phyloP scores from a whole-genome alignment of 805 yeast genomes.

The Monosporozyma solicola region DNA sequence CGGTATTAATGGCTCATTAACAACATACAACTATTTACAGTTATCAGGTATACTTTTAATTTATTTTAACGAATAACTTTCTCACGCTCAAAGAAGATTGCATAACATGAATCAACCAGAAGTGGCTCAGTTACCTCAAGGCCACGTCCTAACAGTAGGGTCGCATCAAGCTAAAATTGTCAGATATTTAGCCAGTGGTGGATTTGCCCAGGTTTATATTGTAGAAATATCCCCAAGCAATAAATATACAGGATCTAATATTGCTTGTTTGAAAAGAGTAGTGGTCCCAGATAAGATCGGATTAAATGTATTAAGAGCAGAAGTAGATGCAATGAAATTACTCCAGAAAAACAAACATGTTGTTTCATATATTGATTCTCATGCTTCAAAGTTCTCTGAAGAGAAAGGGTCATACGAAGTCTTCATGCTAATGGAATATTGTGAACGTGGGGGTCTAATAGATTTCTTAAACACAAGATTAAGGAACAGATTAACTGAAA shows the following conservation, averaged over 20 bases:
- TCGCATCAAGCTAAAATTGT: slow-evolving; percentile 62
- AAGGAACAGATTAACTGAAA: slow-evolving; percentile 55
- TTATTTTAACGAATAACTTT: not conserved
- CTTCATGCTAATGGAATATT: slow-evolving; percentile 69
- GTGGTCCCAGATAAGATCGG: slow-evolving; percentile 85
- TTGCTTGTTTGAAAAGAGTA: slow-evolving; percentile 86
- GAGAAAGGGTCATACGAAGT: slow-evolving; percentile 61
- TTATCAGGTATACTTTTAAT: not conserved
- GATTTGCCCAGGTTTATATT: slow-evolving; percentile 90
- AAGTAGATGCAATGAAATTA: slow-evolving; percentile 95
- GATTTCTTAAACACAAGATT: slow-evolving; percentile 73
- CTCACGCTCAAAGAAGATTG: not conserved
- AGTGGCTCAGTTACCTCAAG: slow-evolving; percentile 55
- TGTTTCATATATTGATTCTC: slow-evolving; percentile 89
- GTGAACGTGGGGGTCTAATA: slow-evolving; percentile 67
- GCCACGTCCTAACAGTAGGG: slow-evolving; percentile 74
- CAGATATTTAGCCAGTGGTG: slow-evolving; percentile 79
- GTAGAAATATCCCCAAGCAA: slow-evolving; percentile 60
- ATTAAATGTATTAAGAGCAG: slow-evolving; percentile 76
- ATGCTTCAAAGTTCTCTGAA: slow-evolving; percentile 67
- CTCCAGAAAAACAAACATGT: slow-evolving; percentile 68
- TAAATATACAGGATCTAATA: slow-evolving; percentile 39
- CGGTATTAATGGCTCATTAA: not conserved
- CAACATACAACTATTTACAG: not conserved
- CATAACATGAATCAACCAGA: slow-evolving; percentile 3